Evolutionary conservation across 2,329 filamentous ascomycete genomes (phyloP), one percentile per base, ranked within the genome.

Genomic region (Triangularia setosa): DNA sequence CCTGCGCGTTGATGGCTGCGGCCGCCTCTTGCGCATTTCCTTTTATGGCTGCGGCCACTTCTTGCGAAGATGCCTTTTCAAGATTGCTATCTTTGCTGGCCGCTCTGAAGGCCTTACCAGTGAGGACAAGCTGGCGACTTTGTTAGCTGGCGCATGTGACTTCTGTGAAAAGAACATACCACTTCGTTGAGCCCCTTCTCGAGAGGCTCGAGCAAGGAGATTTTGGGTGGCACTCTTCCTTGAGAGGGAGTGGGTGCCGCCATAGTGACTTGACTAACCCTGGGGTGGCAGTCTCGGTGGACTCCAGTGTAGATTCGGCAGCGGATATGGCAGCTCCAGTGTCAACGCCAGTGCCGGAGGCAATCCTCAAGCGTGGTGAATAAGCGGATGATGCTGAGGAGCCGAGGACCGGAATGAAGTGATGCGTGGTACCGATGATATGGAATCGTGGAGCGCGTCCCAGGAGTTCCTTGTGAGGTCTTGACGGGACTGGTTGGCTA

Each of bases 91-190:
- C 67, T 28, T 48, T 62, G 12, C 44, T 58, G 1, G 58, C 65
- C 23, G 67, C 61, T 40, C 23, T 62, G 63, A 68, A 68, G 2
- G 61, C 58, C 25, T 68, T 68, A 18, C 61, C 67, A 16, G 65
- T 65, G 40, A 62, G 61, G 53, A 68, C 63, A 7, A 66, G 11
- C 66, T 68, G 52, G 18, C 18, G 21, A 21, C 12, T 23, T 5
- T 14, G 18, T 12, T 18, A 24, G 44, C 12, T 16, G 18, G 11
- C 24, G 5, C 12, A n/a, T 27, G 24, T 18, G 5, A 16, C 11
- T 23, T 4, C 8, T 25, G 21, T n/a, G 23, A 23, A 27, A 27
- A 33, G 12, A 5, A 62, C 66, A 25, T 40, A 66, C 66, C 60
- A 68, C 60, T 14, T 68, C 66, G 52, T 63, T 64, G 48, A 68